Percentiles rank a stretch among this genome's conserved stretches.
These are phyloP conservation scores for Holtermannia corniformis DNA, from an alignment of 768 basidiomycete genomes.

Conservation along the genomic window DNA sequence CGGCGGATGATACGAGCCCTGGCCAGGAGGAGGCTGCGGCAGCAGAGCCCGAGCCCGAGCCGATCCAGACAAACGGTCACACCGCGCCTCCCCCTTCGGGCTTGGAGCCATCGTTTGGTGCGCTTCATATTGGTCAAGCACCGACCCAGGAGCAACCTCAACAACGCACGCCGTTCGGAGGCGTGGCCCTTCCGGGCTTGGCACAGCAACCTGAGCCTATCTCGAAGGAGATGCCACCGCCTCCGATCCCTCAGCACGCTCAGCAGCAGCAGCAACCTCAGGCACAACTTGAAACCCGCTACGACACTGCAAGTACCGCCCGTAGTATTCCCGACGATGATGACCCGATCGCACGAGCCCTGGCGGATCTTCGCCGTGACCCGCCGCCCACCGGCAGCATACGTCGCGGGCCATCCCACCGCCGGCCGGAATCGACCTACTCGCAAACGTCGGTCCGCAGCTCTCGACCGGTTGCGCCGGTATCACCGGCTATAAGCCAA, in stretches of 20 bases:
- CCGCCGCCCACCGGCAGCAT: conserved; percentile 38
- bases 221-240: conserved; percentile 24
- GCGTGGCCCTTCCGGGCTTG: conserved; percentile 36
- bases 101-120: too few species aligned
- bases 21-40: not conserved
- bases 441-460: conserved; percentile 5
- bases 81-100: too few species aligned
- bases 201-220: too few species aligned
- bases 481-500: conserved; percentile 22
- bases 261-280: too few species aligned
- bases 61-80: conserved; percentile 1
- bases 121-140: too few species aligned
- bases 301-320: conserved; percentile 18
- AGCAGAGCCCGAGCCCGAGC: conserved; percentile 1
- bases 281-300: conserved; percentile 14
- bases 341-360: conserved; percentile 44
- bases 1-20: not conserved
- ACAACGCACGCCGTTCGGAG: conserved; percentile 38
- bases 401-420: conserved; percentile 27
- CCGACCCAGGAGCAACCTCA: too few species aligned
- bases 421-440: conserved; percentile 34
- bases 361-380: conserved; percentile 41
- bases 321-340: conserved; percentile 36
- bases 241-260: conserved; percentile 20
- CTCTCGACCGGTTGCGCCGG: conserved; percentile 17